Base-by-base conservation (phyloP, 371 early-diverging fungal species). In the Mucor irregularis region DNA sequence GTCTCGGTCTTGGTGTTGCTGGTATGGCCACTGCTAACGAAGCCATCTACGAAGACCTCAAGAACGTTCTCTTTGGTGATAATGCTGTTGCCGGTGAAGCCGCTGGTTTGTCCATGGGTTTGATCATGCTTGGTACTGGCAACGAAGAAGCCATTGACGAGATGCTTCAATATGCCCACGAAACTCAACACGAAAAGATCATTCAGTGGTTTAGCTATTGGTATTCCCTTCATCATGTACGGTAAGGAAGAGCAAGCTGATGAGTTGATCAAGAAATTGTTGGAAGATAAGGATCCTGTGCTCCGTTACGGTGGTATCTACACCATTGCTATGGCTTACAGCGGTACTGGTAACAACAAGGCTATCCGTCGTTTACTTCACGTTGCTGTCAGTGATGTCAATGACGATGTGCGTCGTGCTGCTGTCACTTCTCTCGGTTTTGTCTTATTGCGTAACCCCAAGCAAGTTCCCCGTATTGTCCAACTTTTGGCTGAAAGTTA, bases 361-460 rank as follows among this genome's bases (percentile, higher is more conserved):
- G 96, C 97, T 4, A 92, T 98, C 44, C 87, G 91, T 37, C 85
- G 88, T 21, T 84, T 95, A 51, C 89, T 99, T 45, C 98, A 99
- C 62, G 88, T 96, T 22, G 96, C 98, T 49, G 97, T 99, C 17
- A 92, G 91, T 52, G 99, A 99, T 73, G 95, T 95, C 42, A 96
- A 93, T 71, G 99, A 99, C 61, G 99, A 99, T 75, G 99, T 99
- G 4, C 92, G 99, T 51, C 90, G 99, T 45, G 95, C 96, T 3
- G 97, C 99, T 16, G 99, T 99, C 35, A 97, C 96, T 11, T 90
- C 95, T 4, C 87, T 99, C 26, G 99, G 99, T 26, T 96, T 99
- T 67, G 84, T 99, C 21, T 82, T 98, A 10, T 87, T 93, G 74
- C 86, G 92, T 34, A 88, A 90, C 21, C 91, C 93, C 26, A 83